Evolutionary conservation across 2,329 filamentous ascomycete species (phyloP), one percentile per base, ranked within the genome.

Genomic region (Paraconiothyrium sp.): DNA sequence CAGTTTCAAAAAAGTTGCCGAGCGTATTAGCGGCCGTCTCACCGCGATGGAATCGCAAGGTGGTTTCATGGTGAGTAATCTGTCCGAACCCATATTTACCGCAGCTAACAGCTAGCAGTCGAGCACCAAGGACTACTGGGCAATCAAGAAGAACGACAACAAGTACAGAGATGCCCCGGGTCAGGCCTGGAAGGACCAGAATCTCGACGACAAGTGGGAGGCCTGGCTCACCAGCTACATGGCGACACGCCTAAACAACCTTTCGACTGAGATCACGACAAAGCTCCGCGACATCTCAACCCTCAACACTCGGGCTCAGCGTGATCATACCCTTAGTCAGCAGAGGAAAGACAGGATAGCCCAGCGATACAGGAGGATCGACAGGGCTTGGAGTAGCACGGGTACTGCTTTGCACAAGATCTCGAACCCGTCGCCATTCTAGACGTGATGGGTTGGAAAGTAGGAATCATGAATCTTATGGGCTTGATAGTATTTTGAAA

Each of bases 331-430:
- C 27, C 11, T 50, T 13, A 5, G 2, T 9, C 48, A 35, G 48
- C 48, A 35, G 48, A 50, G 48, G 48, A 50, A 10, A 14, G 48
- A 50, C 41, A 44, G 41, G 41, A 20, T 44, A 16, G 41, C 41
- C 7, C 7, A n/a, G 41, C 41, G 41, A 20, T 44, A 44, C 41
- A 44, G 41, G 41, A 44, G 41, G 41, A 44, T 44, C n/a, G 41
- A 20, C 1, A n/a, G 41, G 10, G 41, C 41, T 9, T 44, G 41
- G 41, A 44, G 16, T 44, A n/a, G n/a, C n/a, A 44, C 41, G 22
- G n/a, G n/a, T 22, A 22, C 41, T 37, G 35, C 35, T 4, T 14
- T 37, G 14, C 10, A 10, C 35, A 37, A 14, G 16, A n/a, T 44
- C 20, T 5, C 16, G n/a, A 44, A 44, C 20, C 41, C 41, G 11